Conservation (phyloP, 768 basidiomycete species). For the Leccinum variicolor region DNA sequence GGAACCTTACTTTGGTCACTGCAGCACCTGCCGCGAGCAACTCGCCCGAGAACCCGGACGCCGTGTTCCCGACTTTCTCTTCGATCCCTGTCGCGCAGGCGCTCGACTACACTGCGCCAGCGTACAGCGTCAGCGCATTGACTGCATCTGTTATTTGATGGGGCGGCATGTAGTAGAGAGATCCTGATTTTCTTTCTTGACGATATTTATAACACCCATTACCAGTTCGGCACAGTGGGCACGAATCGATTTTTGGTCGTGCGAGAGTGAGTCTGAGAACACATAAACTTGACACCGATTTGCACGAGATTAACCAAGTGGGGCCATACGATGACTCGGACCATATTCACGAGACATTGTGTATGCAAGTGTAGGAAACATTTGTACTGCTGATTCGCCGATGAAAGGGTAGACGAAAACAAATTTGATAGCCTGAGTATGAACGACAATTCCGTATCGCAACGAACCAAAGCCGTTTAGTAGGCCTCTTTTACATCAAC, state of each 20-base stretch:
- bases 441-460: background rate
- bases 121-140: conserved; percentile 36
- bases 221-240: background rate
- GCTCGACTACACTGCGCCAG: conserved; percentile 53
- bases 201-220: background rate
- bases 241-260: background rate
- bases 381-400: background rate
- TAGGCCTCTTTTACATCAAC: conserved; percentile 12
- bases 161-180: background rate
- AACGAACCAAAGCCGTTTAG: background rate
- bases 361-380: background rate
- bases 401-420: background rate
- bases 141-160: background rate
- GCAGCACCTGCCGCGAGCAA: background rate
- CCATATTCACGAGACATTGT: background rate
- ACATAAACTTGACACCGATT: background rate
- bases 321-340: background rate
- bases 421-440: background rate
- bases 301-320: background rate
- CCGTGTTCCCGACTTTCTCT: background rate
- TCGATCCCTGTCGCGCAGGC: conserved; percentile 22
- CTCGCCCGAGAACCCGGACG: background rate
- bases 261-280: background rate
- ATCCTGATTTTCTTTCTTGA: background rate
- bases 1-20: background rate